Base-by-base conservation (phyloP, 805 yeast genomes). In the Zygotorulaspora sp. region DNA sequence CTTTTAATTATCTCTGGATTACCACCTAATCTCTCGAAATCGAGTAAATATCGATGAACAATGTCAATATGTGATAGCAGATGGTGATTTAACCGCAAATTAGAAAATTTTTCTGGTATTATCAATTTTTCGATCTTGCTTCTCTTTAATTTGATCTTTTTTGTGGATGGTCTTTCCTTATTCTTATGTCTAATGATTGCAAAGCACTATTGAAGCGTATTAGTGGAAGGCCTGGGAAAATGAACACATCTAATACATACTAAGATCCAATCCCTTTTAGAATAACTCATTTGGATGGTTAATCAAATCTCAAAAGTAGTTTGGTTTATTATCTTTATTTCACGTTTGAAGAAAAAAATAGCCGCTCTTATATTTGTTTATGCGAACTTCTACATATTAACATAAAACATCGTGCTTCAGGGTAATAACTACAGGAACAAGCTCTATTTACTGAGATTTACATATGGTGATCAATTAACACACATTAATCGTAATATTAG, bases 181-280 rank as follows among this genome's bases (percentile, higher is more conserved):
- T 52, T 50, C 21, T 50, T 46, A 12, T 19, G 33, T 30, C 52
- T 52, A 4, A 56, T 55, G 2, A 52, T 29, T 12, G 58, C 55
- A 27, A 56, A 36, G 27, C 56, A 43, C 58, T 54, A 11, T 14
- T 8, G n/a, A n/a, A n/a, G n/a, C n/a, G n/a, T n/a, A n/a, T n/a
- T n/a, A n/a, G n/a, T n/a, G n/a, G n/a, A n/a, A n/a, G n/a, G n/a
- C n/a, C n/a, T n/a, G n/a, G n/a, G n/a, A n/a, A n/a, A n/a, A n/a
- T n/a, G n/a, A n/a, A n/a, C n/a, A n/a, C n/a, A n/a, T n/a, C n/a
- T n/a, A n/a, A n/a, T 5, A 41, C 48, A 18, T 36, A 44, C 48
- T 13, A 44, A 30, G 9, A 44, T 38, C 48, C 48, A 44, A 10
- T 44, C 46, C n/a, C n/a, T n/a, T n/a, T n/a, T n/a, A n/a, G n/a